Conservation (phyloP, 306 rosid species). For the Ochetophila trinervis region DNA sequence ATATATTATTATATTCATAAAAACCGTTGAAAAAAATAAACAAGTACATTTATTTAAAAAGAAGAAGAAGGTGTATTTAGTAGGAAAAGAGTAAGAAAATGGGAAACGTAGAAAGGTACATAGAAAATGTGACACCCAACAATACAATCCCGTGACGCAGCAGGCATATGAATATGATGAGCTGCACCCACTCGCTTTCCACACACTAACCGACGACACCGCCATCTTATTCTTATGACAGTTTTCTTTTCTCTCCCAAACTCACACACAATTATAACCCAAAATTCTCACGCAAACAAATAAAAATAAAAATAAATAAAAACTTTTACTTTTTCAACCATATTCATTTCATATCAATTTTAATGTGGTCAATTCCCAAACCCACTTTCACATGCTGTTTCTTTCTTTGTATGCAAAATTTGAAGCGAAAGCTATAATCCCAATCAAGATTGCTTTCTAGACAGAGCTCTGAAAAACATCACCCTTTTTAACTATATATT, state of each 20-base stretch:
- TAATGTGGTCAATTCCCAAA: no score
- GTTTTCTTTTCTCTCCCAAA: not conserved
- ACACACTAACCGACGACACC: constrained; percentile 32
- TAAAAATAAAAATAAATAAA: no score
- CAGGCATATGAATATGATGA: constrained; percentile 10
- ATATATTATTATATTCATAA: not conserved
- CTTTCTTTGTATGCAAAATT: no score
- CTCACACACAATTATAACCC: not conserved
- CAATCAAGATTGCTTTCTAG: no score
- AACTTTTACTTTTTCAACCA: no score
- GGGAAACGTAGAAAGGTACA: not conserved
- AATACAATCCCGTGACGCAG: constrained; percentile 21
- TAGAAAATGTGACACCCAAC: constrained; percentile 29
- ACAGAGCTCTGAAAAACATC: no score
- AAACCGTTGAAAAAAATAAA: no score
- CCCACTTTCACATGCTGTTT: no score
- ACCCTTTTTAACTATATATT: no score
- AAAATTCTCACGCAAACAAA: constrained; percentile 13
- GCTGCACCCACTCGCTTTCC: constrained; percentile 1
- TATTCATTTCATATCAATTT: no score
- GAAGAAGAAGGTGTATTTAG: no score
- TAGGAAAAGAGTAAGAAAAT: not conserved
- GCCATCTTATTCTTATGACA: constrained; percentile 33
- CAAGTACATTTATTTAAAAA: not conserved
- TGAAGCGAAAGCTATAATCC: no score